Evolutionary conservation across 2,329 filamentous ascomycete genomes (phyloP).

Genomic region (Passalora sequoiae): DNA sequence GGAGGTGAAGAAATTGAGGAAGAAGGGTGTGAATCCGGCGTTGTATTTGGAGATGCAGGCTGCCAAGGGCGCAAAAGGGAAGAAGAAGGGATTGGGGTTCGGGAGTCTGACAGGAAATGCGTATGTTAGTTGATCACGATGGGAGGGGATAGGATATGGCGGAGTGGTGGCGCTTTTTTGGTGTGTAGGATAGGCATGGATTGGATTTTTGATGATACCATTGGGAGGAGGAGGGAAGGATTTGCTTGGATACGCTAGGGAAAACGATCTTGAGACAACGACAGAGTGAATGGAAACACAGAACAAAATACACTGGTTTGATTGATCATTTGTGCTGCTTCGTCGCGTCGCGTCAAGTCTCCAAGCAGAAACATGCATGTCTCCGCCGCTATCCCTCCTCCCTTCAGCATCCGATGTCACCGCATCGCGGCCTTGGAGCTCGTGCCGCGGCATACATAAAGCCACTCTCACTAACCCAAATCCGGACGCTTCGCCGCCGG

Average conservation of each 20-base stretch:
- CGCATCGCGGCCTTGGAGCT: no score
- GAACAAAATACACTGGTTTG: no score
- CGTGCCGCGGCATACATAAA: no score
- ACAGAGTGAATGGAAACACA: no score
- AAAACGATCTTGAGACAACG: no score
- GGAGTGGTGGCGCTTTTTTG: neutral
- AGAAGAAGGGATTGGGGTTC: constrained; percentile 6
- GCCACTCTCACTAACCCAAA: neutral
- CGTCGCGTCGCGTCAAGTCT: no score
- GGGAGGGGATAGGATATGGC: neutral
- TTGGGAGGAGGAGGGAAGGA: no score
- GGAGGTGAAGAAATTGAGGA: constrained; percentile 41
- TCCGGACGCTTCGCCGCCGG: constrained; percentile 1
- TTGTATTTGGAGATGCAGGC: constrained; percentile 47
- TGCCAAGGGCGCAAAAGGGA: constrained; percentile 36
- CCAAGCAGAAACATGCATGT: no score
- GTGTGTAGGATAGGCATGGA: neutral
- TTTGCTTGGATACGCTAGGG: no score
- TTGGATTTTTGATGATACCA: neutral
- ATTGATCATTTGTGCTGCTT: no score
- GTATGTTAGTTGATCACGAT: constrained; percentile 27
- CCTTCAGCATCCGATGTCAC: no score
- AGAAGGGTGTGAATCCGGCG: constrained; percentile 46
- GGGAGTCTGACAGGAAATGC: constrained; percentile 29
- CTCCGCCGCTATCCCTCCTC: no score